phyloP scores from a whole-genome alignment of 257 asterid genomes.

The Linaria vulgaris region DNA sequence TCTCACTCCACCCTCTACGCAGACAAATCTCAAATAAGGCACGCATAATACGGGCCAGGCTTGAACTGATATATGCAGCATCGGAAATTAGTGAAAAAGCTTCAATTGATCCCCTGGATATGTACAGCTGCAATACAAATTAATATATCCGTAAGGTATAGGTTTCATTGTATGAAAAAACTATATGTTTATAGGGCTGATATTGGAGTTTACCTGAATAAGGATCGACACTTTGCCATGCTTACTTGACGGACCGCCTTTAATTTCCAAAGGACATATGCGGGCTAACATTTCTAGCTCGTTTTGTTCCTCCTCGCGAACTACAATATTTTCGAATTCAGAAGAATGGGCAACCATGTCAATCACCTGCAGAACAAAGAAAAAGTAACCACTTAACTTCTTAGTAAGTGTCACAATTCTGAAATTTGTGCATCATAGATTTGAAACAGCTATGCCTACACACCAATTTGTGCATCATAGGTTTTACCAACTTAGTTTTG shows the following conservation, averaged over 20 bases:
- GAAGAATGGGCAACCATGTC: conserved; percentile 97
- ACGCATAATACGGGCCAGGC: conserved; percentile 95
- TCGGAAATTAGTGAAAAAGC: conserved; percentile 88
- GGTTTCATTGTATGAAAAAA: conserved; percentile 19
- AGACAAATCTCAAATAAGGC: conserved; percentile 95
- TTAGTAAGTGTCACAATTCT: background rate
- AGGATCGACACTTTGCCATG: conserved; percentile 94
- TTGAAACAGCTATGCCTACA: too few species aligned
- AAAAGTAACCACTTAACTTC: conserved; percentile 19
- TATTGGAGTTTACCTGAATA: conserved; percentile 66
- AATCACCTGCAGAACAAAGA: conserved; percentile 56
- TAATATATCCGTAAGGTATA: conserved; percentile 6
- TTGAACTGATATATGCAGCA: conserved; percentile 88
- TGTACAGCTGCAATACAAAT: conserved; percentile 67
- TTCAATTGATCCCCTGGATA: conserved; percentile 82
- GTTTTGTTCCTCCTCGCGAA: conserved; percentile 94
- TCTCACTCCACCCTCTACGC: conserved; percentile 97
- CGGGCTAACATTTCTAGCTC: conserved; percentile 86
- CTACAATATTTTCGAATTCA: conserved; percentile 91
- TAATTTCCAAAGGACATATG: conserved; percentile 75
- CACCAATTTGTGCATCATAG: too few species aligned
- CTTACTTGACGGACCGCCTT: conserved; percentile 94
- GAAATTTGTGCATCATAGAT: too few species aligned
- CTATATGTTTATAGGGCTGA: conserved; percentile 18
- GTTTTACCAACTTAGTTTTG: too few species aligned